Base-by-base conservation (phyloP, 805 yeast genomes). In the Kazachstania bromeliacearum region DNA sequence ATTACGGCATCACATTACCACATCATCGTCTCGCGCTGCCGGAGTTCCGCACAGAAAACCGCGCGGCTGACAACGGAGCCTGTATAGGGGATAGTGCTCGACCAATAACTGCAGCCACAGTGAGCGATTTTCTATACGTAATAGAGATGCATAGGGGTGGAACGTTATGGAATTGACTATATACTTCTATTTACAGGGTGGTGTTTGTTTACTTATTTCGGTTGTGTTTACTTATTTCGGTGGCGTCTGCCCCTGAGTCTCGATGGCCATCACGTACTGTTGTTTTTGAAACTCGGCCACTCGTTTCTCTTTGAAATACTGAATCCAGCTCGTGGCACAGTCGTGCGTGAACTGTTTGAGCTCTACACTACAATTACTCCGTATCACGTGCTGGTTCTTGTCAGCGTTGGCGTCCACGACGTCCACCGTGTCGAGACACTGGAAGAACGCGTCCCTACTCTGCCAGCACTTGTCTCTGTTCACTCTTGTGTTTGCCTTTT, bases 281-380 rank as follows among this genome's bases (percentile, higher is more conserved):
- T 17, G 10, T 21, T 28, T 33, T 10, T 34, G 74, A 43, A 75
- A 63, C 47, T 85, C 95, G 40, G 76, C 79, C 27, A 77, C 80
- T 48, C 96, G 73, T 59, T 87, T 88, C 59, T 85, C 89, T 55
- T 87, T 89, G 67, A 89, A 88, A 57, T 88, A 87, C 41, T 79
- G 69, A 42, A 75, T 85, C 97, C 97, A 88, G 36, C 87, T 75
- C 10, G 77, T 75, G 7, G 84, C 85, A 60, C 97, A 88, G 46
- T 77, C 75, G n/a, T 67, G 57, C 40, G 81, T 75, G 46, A 84
- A 85, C 27, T 66, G 68, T n/a, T 55, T 51, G 44, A 76, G 74
- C 51, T 77, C 68, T 2, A 42, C 38, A 0, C 75, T 70, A 60
- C 97, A 88, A 33, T 70, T 60, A 16, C 61, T 49, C 35, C 71